Evolutionary conservation across 1,139 yeast species (phyloP), one percentile per base, ranked within the genome.

Genomic region (Geotrichum bryndzae): DNA sequence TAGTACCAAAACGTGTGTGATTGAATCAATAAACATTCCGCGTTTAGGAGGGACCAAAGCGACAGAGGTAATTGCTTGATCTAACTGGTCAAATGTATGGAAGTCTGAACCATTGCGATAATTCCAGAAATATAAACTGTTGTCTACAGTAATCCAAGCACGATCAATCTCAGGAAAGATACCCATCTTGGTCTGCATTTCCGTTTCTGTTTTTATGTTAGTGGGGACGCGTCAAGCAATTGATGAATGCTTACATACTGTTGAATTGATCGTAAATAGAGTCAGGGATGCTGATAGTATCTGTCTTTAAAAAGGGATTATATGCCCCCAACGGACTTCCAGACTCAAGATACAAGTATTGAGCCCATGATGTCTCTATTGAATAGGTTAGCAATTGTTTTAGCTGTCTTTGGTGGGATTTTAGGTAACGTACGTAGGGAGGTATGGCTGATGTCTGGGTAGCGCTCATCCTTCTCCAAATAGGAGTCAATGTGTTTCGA

Each of bases 91-190:
- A 62, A 92, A 87, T 6, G 90, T 85, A 67, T 87, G 85, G 70
- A 86, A 88, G 66, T 88, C 95, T 13, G 84, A 77, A 11, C 87
- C 78, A 57, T 85, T 84, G 64, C 77, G 78, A 71, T 84, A 87
- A 71, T 88, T 86, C 99, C 99, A 94, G 50, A 95, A 80, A 51
- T 88, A 83, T 69, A 95, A 79, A 69, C 87, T 85, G 70, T 88
- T 88, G 73, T 91, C 98, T 51, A 87, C 85, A 1, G 90, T 85
- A 56, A 92, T 82, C 98, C 98, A 94, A 8, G 94, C 86, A 65
- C 97, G 83, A 65, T 86, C 84, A 52, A 94, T 82, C 63, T 88
- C 92, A 0, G 94, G 84, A 68, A 94, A 87, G 57, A 92, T 76
- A 8, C 99, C 99, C 84, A 90, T 86, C 65, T 86, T 86, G 41